phyloP scores from a whole-genome alignment of 306 rosid species.

The Benincasa hispida region DNA sequence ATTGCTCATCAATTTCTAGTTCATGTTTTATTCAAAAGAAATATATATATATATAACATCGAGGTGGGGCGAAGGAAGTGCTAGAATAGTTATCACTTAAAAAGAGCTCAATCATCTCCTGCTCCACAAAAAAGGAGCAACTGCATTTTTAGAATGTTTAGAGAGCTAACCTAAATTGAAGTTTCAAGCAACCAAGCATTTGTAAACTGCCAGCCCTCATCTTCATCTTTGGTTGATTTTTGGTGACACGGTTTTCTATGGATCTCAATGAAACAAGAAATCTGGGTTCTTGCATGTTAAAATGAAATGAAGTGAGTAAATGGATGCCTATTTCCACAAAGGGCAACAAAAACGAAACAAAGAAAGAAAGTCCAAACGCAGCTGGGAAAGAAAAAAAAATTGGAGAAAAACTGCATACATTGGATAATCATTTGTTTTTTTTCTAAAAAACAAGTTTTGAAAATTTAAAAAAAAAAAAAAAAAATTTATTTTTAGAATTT shows the following conservation, averaged over 20 bases:
- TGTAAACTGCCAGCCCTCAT: background rate
- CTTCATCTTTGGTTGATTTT: background rate
- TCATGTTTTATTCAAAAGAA: background rate
- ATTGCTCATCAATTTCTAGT: too few relatives aligned
- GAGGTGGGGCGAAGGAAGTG: too few relatives aligned
- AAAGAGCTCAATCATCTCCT: too few relatives aligned
- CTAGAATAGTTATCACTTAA: too few relatives aligned
- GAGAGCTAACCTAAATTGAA: background rate
- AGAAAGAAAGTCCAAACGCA: background rate
- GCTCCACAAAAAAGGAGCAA: too few relatives aligned
- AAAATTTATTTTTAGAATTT: too few relatives aligned
- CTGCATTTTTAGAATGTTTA: background rate
- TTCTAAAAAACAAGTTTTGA: too few relatives aligned
- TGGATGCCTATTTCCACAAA: background rate
- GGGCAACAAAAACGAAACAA: background rate
- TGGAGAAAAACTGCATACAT: too few relatives aligned
- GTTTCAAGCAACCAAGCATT: background rate
- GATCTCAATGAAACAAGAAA: background rate
- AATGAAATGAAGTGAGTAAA: background rate
- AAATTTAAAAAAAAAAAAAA: too few relatives aligned
- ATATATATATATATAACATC: too few relatives aligned
- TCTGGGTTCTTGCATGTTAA: background rate
- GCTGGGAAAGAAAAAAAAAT: background rate
- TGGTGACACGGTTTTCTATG: background rate
- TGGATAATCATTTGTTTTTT: too few relatives aligned